Base-by-base conservation (phyloP, 1,284 basidiomycete species). In the Heterobasidion parviporum region DNA sequence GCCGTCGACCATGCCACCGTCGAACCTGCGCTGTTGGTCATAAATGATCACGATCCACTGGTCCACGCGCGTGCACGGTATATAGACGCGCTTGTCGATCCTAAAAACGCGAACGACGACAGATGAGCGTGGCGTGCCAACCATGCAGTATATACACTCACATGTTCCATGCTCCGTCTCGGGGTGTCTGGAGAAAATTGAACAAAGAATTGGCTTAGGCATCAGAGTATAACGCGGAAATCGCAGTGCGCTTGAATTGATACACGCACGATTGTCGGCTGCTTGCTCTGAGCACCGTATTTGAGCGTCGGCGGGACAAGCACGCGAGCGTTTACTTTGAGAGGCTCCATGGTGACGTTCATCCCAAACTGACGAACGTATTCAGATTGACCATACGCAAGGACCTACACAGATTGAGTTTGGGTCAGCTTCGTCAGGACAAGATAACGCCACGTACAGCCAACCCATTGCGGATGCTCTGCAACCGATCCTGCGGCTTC, bases 121-220 rank as follows among this genome's bases (percentile, higher is more conserved):
- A 26, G 26, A 26, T 26, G 26, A 26, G 26, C 16, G 41, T 44
- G 16, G 8, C 41, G 16, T 44, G 41, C 4, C 16, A 14, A 44
- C 14, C 41, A 44, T 14, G 74, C 73, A 60, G 85, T 85, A 57
- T 83, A 8, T 50, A 50, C 56, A 49, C 15, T 16, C 44, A 81
- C 84, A 87, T 86, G 56, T 89, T 88, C 85, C 85, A 88, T 0
- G 78, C 68, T 10, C 87, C 87, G 48, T 87, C 77, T n/a, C 67
- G 68, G 0, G 85, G 83, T 50, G 66, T 66, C 84, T 87, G 45
- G 36, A 48, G 12, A 48, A 3, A 44, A 16, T 16, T 26, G 10
- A 54, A 46, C 6, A 26, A 36, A 36, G 48, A 54, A 38, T 12
- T n/a, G 14, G n/a, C 33, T 41, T 8, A 53, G 4, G 41, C 14